Base-by-base conservation (phyloP, 73 alveolate genomes). In the Paramecium tetraurelia region DNA sequence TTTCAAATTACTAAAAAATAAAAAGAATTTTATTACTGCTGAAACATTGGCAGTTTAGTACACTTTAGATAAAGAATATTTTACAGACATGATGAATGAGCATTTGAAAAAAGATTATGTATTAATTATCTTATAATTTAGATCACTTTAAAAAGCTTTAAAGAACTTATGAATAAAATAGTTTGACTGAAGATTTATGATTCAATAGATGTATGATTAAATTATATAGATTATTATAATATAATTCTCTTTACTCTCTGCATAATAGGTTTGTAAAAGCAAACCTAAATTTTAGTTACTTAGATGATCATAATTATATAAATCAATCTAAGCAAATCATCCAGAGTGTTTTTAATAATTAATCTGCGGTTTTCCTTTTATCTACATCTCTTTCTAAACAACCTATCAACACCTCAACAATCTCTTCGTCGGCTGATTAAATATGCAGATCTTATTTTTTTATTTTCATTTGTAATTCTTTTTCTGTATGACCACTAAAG, bases 401-500 rank as follows among this genome's bases (percentile, higher is more conserved):
- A 24, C 76, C 7, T 3, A 3, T 7, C 38, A 80, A 80, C 4
- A 80, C 72, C 24, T 80, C 72, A 4, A 44, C 57, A 22, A 31
- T 27, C 48, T 48, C 43, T 80, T 48, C 90, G 43, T 31, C 57
- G 24, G 48, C 16, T 48, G 46, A 21, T 31, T 22, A 24, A 7
- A 22, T 18, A 14, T 41, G 18, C 7, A 72, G 6, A 10, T 80
- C 90, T 80, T 41, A 44, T 80, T 80, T 80, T 43, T 46, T 80
- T 31, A 80, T 80, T 48, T 80, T 80, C 14, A 20, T 20, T 80
- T 80, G 12, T 48, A 80, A 80, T 80, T 80, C 90, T 9, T 80
- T 80, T 80, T 80, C 90, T 24, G 70, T 40, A 44, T 41, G 76
- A 44, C 90, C 90, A 80, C 43, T 24, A 80, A 80, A 80, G 5